phyloP scores from a whole-genome alignment of 768 basidiomycete species.

The Candolleomyces aberdarensis region DNA sequence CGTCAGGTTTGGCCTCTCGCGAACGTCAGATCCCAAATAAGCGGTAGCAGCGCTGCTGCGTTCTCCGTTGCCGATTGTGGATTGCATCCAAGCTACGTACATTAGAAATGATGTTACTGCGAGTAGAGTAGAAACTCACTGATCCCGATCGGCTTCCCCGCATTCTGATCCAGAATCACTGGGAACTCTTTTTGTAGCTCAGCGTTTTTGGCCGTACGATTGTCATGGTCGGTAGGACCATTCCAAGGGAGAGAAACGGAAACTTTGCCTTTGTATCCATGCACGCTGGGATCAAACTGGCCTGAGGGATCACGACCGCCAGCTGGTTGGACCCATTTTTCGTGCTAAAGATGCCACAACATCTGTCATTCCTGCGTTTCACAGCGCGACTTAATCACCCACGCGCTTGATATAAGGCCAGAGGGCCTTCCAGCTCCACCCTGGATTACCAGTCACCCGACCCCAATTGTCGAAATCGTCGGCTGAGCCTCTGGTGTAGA shows the following conservation, averaged over 20 bases:
- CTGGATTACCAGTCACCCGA: slow-evolving; percentile 15
- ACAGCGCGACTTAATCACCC: background rate
- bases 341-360: slow-evolving; percentile 16
- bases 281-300: slow-evolving; percentile 6
- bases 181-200: slow-evolving; percentile 10
- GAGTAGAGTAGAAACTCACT: background rate
- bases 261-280: slow-evolving; percentile 6
- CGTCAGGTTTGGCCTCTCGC: slow-evolving; percentile 24
- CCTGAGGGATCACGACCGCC: slow-evolving; percentile 25
- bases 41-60: slow-evolving; percentile 23
- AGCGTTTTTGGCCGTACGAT: slow-evolving; percentile 29
- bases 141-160: slow-evolving; percentile 12
- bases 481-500: slow-evolving; percentile 18
- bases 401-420: slow-evolving; percentile 19
- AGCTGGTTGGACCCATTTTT: slow-evolving; percentile 23
- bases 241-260: slow-evolving; percentile 26
- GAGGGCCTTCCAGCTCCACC: slow-evolving; percentile 24
- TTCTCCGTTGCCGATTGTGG: slow-evolving; percentile 18
- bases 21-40: slow-evolving; percentile 19
- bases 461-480: slow-evolving; percentile 22
- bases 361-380: background rate
- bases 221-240: slow-evolving; percentile 23
- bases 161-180: slow-evolving; percentile 9
- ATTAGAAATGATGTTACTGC: background rate
- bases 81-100: slow-evolving; percentile 19